Evolutionary conservation across 306 rosid species (phyloP).

Genomic region (Gleditsia sinensis): DNA sequence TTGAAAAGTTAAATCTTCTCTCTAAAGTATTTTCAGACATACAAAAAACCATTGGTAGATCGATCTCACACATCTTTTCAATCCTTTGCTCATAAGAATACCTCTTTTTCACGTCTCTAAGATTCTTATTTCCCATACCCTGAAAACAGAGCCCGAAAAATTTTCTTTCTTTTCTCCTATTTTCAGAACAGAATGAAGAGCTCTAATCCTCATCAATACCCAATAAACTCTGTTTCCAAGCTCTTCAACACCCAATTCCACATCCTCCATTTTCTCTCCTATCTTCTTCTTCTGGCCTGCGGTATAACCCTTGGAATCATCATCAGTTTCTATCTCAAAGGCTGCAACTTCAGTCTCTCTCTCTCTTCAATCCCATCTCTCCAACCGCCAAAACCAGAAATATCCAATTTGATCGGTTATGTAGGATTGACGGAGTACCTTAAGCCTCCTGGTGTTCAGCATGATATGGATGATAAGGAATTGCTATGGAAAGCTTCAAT

Average conservation of each 20-base stretch:
- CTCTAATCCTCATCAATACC: conserved; percentile 43
- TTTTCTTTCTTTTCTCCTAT: conserved; percentile 2
- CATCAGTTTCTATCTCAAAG: conserved; percentile 48
- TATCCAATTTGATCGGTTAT: conserved; percentile 21
- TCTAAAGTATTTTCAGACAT: background rate
- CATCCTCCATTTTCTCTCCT: conserved; percentile 43
- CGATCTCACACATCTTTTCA: background rate
- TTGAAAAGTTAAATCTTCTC: background rate
- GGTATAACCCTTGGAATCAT: conserved; percentile 67
- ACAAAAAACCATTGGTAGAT: background rate
- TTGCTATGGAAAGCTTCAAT: conserved; percentile 87
- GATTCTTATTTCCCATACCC: background rate
- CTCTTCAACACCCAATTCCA: conserved; percentile 42
- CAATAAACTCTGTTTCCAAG: conserved; percentile 44
- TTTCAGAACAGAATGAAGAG: conserved; percentile 37
- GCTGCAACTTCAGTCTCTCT: conserved; percentile 58
- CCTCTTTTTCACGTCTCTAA: background rate
- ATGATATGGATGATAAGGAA: conserved; percentile 74
- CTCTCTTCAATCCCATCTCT: conserved; percentile 28
- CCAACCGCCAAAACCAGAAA: conserved; percentile 26
- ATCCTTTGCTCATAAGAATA: background rate
- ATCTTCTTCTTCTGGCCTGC: conserved; percentile 49
- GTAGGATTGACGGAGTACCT: conserved; percentile 56
- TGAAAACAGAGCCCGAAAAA: background rate
- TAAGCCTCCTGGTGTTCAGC: conserved; percentile 51